Evolutionary conservation across 2,329 filamentous ascomycete genomes (phyloP), one percentile per base, ranked within the genome.

Genomic region (Tolypocladium paradoxum): DNA sequence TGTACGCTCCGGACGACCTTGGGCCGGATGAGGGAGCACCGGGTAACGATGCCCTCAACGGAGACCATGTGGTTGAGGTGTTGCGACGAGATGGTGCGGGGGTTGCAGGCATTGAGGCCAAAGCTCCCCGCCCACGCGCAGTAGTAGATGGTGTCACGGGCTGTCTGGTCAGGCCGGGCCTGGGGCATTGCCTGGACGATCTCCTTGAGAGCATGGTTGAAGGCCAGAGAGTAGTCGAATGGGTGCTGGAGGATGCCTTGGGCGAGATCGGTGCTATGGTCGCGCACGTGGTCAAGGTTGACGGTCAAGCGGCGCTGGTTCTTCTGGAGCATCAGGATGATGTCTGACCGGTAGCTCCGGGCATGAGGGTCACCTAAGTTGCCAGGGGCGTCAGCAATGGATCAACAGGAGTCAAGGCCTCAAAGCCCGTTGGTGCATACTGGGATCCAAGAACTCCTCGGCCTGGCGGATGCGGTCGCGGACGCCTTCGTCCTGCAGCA

Each of bases 1-100:
- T 99, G 93, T 51, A 99, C 91, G 71, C 93, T 97, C 74, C 95
- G 95, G 57, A 97, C 85, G n/a, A 99, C 84, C 72, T 99, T 99
- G 12, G 93, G 93, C 53, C 95, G 82, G 57, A 99, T 95, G 22
- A 99, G 78, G 27, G 91, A 96, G 72, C 90, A 95, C 69, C 93
- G 88, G 36, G 93, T 99, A 43, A 99, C 93, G 63, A 99, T 99
- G 48, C 93, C 93, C 71, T 99, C 93, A 50, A 99, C 79, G 4
- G 91, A 96, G 16, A 99, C 88, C 91, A 99, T 96, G 65, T 88
- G 85, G 70, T 99, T 99, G 53, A 99, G 80, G 63, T 95, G 88
- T 40, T 83, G 79, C 2, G 92, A 96, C 50, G 89, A 89, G 33
- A 99, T 74, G 0, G 93, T 97, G 60, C 93, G 83, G 40, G 93